These are phyloP conservation scores for Piromyces finnis DNA, from an alignment of 192 early-diverging fungal genomes.

Conservation along the genomic window DNA sequence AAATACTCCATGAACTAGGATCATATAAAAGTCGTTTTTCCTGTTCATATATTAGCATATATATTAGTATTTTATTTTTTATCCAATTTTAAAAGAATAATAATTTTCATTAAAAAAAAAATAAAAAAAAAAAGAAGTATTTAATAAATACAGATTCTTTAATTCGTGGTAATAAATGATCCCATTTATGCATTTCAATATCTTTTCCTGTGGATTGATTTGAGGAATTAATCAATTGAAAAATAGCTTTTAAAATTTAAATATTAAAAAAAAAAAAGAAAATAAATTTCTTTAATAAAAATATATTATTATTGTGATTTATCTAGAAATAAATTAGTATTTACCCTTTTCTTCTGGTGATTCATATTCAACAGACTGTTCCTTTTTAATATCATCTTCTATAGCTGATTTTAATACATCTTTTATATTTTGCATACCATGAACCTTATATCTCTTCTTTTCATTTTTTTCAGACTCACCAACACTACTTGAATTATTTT, in stretches of 20 bases:
- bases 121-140: too few species aligned
- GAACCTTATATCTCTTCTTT: background rate
- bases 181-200: background rate
- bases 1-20: background rate
- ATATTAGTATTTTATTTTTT: too few species aligned
- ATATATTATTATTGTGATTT: too few species aligned
- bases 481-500: too few species aligned
- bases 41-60: too few species aligned
- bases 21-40: background rate
- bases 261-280: too few species aligned
- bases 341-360: background rate
- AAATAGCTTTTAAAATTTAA: background rate
- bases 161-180: background rate
- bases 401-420: background rate
- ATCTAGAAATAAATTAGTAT: too few species aligned
- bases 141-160: background rate
- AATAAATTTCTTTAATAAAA: too few species aligned
- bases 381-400: background rate
- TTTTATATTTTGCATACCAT: background rate
- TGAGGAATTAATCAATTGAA: background rate
- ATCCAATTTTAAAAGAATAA: too few species aligned
- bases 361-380: background rate
- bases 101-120: too few species aligned
- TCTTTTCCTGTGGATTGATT: background rate
- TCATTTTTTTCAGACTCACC: too few species aligned